Evolutionary conservation across 169 alveolate species (phyloP).

Genomic region (Cryptosporidium sp.): DNA sequence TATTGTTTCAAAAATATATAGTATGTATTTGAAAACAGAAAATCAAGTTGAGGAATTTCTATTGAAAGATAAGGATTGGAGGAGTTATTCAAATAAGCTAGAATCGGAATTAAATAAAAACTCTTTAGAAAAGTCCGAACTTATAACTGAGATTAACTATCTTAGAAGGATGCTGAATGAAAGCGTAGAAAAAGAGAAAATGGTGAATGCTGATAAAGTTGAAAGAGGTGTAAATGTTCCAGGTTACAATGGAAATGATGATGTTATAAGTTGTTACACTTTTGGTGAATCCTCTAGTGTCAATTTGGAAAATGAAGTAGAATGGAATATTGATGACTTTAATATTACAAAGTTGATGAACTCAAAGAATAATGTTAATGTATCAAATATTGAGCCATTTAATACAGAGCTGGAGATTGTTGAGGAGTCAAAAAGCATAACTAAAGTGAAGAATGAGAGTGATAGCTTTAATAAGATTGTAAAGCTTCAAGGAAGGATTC

Average conservation of each 20-base stretch:
- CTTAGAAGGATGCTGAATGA: not conserved
- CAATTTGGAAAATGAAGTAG: constrained; percentile 31
- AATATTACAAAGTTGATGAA: not conserved
- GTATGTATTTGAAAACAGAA: not conserved
- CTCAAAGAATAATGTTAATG: not conserved
- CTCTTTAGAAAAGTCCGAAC: constrained; percentile 19
- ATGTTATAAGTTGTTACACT: constrained; percentile 55
- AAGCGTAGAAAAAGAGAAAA: constrained; percentile 19
- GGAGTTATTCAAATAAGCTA: not conserved
- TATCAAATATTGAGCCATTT: not conserved
- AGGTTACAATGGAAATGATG: constrained; percentile 6
- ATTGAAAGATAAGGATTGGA: constrained; percentile 22
- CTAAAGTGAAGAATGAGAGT: constrained; percentile 18
- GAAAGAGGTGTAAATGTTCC: not conserved
- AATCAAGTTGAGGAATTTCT: constrained; percentile 1
- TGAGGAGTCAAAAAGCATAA: constrained; percentile 7
- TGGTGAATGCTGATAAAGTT: not conserved
- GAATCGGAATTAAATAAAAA: not conserved
- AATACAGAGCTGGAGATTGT: not conserved
- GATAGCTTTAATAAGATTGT: constrained; percentile 41
- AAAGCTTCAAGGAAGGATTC: constrained; percentile 51
- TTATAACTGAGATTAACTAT: constrained; percentile 19
- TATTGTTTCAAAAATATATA: not conserved
- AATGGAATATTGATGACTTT: constrained; percentile 13
- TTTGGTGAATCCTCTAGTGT: constrained; percentile 36